Evolutionary conservation across 2,329 filamentous ascomycete species (phyloP).

Genomic region (Alternaria conjuncta): DNA sequence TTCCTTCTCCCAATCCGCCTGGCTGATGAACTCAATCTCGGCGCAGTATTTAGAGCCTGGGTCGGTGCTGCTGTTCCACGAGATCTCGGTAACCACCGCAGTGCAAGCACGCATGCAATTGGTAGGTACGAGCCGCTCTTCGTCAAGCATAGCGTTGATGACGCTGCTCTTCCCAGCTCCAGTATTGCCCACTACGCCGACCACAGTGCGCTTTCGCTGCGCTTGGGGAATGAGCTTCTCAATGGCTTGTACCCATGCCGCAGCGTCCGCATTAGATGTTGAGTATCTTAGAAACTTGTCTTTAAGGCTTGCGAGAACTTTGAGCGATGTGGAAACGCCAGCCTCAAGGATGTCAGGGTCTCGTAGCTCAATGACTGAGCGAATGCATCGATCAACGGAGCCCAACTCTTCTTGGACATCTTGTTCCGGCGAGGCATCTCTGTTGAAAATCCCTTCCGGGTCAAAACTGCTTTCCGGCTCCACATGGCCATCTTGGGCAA

Average conservation of each 20-base stretch:
- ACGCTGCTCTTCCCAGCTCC: constrained; percentile 68
- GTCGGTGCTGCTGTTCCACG: constrained; percentile 58
- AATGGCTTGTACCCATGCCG: constrained; percentile 53
- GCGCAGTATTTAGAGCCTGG: constrained; percentile 56
- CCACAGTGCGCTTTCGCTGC: constrained; percentile 53
- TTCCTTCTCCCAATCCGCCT: constrained; percentile 61
- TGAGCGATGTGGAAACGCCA: constrained; percentile 48
- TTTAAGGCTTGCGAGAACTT: constrained; percentile 46
- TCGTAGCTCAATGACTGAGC: constrained; percentile 41
- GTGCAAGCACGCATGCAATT: constrained; percentile 69
- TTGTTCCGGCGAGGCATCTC: constrained; percentile 13
- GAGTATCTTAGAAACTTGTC: constrained; percentile 34
- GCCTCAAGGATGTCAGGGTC: constrained; percentile 48
- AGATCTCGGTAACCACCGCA: constrained; percentile 66
- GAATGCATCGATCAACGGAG: constrained; percentile 30
- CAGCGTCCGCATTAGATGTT: constrained; percentile 35
- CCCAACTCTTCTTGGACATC: constrained; percentile 1
- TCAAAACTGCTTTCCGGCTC: constrained; percentile 16
- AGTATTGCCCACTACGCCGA: constrained; percentile 68
- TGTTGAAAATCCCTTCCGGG: constrained; percentile 23
- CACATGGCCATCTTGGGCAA: background rate
- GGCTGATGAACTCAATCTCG: constrained; percentile 64
- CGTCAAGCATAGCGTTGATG: constrained; percentile 68
- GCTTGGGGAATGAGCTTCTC: constrained; percentile 51
- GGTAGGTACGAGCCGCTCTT: constrained; percentile 63